Evolutionary conservation across 106 monocot genomes (phyloP), one percentile per base, ranked within the genome.

Genomic region (Chionographis japonica): DNA sequence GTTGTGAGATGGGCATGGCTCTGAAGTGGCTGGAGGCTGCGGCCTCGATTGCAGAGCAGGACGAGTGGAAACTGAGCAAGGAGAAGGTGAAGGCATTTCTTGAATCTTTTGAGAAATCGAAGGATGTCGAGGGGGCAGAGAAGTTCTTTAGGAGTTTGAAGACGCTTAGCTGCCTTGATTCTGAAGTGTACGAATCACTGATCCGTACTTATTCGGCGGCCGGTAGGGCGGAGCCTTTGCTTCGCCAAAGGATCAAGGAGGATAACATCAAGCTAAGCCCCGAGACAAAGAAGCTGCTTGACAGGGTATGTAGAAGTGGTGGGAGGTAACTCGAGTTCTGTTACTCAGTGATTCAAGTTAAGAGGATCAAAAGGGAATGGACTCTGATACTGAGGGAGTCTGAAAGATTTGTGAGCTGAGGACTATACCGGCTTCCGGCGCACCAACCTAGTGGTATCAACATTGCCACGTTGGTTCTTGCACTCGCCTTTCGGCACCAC

Each of bases 41-140:
- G 4, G 54, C 62, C 3, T 40, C 63, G 11, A 50, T 19, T 37
- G 39, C 36, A 20, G 83, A 70, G 60, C 17, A 53, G 6, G 39
- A 78, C 16, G 49, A 58, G 41, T 76, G 74, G 80, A 80, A 66
- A 41, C 53, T 67, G 8, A 54, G 62, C 4, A 61, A 73, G 61
- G 67, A 67, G 10, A 71, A 52, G 52, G 37, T 79, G 42, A 66
- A 75, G 54, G 64, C 57, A 51, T 83, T 92, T 41, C 15, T 81
- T 18, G 80, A 61, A 37, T 60, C 58, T 37, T 81, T 78, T 65
- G 78, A 81, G 74, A 74, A 78, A 69, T 12, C 37, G 14, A 72
- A 71, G 65, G 83, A 92, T 83, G 66, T 58, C 14, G 75, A 79
- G 57, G 75, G 80, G 37, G 71, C 72, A 52, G 72, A 81, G 74